Evolutionary conservation across 306 rosid species (phyloP).

Genomic region (Cajanus cajan): DNA sequence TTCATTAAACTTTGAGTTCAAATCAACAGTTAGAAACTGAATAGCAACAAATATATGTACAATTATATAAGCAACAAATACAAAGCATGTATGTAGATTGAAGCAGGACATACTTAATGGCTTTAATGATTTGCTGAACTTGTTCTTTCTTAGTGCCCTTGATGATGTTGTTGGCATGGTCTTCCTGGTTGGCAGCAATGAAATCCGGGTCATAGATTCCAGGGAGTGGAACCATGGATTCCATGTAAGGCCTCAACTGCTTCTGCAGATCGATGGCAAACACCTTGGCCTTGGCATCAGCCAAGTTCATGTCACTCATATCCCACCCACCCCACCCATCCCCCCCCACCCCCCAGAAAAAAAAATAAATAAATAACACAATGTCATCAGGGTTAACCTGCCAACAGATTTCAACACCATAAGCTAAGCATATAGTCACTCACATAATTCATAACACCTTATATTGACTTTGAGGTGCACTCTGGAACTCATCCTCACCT

Average conservation of each 20-base stretch:
- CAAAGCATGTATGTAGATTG: not conserved
- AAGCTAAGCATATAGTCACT: too few species aligned
- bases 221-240: constrained; percentile 94
- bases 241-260: constrained; percentile 97
- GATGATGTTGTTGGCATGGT: constrained; percentile 85
- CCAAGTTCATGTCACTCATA: constrained; percentile 90
- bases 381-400: constrained; percentile 96
- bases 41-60: not conserved
- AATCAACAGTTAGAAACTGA: constrained; percentile 12
- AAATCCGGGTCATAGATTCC: constrained; percentile 91
- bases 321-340: constrained; percentile 99
- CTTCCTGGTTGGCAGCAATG: constrained; percentile 93
- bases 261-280: constrained; percentile 95
- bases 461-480: constrained; percentile 65
- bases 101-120: constrained; percentile 53
- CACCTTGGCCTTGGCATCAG: constrained; percentile 91
- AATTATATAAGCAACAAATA: not conserved
- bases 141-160: constrained; percentile 91
- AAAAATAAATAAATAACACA: too few species aligned
- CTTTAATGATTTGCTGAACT: constrained; percentile 71
- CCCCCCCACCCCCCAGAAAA: too few species aligned
- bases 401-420: not conserved
- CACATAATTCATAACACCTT: too few species aligned
- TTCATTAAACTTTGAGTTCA: constrained; percentile 73
- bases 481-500: constrained; percentile 86